A percentile compares a stretch with the other conserved stretches of the same genome.
phyloP scores from a whole-genome alignment of 192 early-diverging fungal species.

The Polychytrium aggregatum region DNA sequence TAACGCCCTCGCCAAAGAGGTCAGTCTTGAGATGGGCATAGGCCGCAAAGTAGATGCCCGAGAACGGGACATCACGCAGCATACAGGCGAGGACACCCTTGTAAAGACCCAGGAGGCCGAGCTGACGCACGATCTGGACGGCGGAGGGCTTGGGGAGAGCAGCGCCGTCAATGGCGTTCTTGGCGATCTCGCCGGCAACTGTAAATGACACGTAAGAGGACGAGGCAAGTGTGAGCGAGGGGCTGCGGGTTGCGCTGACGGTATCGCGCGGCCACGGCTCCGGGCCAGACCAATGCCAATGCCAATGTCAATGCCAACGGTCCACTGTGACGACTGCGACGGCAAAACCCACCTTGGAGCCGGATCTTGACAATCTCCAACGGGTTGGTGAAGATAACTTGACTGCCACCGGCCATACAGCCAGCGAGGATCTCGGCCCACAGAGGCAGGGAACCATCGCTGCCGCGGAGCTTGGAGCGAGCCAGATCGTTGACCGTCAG shows the following conservation, averaged over 20 bases:
- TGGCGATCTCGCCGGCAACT: slow-evolving; percentile 47
- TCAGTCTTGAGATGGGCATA: slow-evolving; percentile 97
- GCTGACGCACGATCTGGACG: slow-evolving; percentile 73
- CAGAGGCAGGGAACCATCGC: slow-evolving; percentile 64
- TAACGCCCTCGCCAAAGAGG: slow-evolving; percentile 71
- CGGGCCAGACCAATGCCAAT: not conserved
- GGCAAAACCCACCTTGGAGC: slow-evolving; percentile 64
- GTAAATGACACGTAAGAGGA: not conserved
- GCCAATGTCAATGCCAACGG: not conserved
- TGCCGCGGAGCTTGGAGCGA: slow-evolving; percentile 51
- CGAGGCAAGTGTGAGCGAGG: too few species aligned
- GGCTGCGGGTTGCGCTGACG: too few species aligned
- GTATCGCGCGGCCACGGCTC: too few species aligned
- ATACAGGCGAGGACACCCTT: slow-evolving; percentile 88
- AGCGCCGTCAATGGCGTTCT: slow-evolving; percentile 22
- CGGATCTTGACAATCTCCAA: slow-evolving; percentile 99
- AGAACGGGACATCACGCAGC: slow-evolving; percentile 92
- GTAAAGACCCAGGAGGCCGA: slow-evolving; percentile 89
- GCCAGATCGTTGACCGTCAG: slow-evolving; percentile 93
- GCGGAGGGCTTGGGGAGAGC: slow-evolving; percentile 55
- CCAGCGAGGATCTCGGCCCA: slow-evolving; percentile 78
- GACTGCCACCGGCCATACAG: slow-evolving; percentile 62
- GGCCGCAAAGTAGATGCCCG: slow-evolving; percentile 92
- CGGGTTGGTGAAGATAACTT: slow-evolving; percentile 85
- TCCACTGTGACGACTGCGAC: too few species aligned